Conservation (phyloP, 2,329 filamentous ascomycete species). For the Sporothrix euskadiensis region DNA sequence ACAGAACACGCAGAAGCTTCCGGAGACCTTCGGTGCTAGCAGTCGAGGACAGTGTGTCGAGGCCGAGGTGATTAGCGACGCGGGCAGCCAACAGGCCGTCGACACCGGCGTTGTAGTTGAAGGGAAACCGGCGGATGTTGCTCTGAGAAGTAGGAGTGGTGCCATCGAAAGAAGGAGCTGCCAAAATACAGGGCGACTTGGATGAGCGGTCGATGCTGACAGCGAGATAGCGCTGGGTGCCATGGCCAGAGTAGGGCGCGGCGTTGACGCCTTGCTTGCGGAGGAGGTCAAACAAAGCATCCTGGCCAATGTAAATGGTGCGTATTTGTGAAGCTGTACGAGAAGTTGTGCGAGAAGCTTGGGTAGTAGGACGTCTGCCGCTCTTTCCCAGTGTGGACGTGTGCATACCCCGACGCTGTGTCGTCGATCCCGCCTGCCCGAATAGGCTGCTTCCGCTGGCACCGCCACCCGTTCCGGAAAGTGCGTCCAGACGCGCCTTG, state of each 20-base stretch:
- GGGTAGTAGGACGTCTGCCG: not conserved
- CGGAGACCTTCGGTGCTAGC: conserved; percentile 45
- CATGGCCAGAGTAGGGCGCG: conserved; percentile 40
- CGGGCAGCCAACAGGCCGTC: conserved; percentile 45
- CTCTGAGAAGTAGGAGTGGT: not conserved
- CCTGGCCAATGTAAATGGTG: conserved; percentile 56
- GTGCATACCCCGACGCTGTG: conserved; percentile 53
- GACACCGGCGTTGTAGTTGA: conserved; percentile 56
- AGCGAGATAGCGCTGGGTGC: conserved; percentile 55
- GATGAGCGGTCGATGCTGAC: conserved; percentile 66
- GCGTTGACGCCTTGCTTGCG: conserved; percentile 51
- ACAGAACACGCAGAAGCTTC: conserved; percentile 55
- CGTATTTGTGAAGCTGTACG: conserved; percentile 45
- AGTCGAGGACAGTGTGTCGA: conserved; percentile 46
- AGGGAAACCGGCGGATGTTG: conserved; percentile 55
- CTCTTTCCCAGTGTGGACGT: conserved; percentile 38
- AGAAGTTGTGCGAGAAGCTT: not conserved
- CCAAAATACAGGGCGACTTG: conserved; percentile 63
- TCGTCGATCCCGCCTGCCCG: conserved; percentile 12
- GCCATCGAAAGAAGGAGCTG: conserved; percentile 46
- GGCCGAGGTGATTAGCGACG: conserved; percentile 53
- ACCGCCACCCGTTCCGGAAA: conserved; percentile 18
- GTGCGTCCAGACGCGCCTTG: conserved; percentile 56
- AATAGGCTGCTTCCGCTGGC: conserved; percentile 33
- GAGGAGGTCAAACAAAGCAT: conserved; percentile 58